phyloP scores from a whole-genome alignment of 1,284 basidiomycete species.

The Cryptococcus sp. region DNA sequence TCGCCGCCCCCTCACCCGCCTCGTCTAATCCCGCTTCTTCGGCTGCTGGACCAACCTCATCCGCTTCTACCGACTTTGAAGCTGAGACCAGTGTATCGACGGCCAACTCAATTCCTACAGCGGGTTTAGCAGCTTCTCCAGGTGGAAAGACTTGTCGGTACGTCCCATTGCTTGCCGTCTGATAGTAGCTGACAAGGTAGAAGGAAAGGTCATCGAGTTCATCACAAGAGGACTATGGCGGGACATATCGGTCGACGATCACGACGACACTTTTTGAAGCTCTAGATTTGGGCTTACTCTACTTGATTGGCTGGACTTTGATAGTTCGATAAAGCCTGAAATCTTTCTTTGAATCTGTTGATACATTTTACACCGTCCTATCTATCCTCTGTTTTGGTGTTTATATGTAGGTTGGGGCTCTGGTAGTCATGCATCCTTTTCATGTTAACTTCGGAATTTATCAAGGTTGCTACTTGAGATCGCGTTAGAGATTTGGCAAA shows the following conservation, averaged over 20 bases:
- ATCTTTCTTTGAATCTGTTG: too few relatives aligned
- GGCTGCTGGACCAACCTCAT: not conserved
- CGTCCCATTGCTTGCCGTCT: not conserved
- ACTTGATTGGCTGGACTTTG: too few relatives aligned
- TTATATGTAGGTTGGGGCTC: too few relatives aligned
- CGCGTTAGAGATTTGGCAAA: too few relatives aligned
- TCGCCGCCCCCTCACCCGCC: not conserved
- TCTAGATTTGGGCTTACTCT: too few relatives aligned
- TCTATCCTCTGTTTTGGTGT: too few relatives aligned
- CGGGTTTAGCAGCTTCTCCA: not conserved
- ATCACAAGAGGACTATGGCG: not conserved
- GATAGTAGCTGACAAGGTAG: not conserved
- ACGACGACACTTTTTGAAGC: too few relatives aligned
- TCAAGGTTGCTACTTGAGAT: too few relatives aligned
- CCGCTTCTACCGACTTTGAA: not conserved
- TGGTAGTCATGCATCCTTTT: too few relatives aligned
- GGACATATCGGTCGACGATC: not conserved
- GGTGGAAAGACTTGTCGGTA: not conserved
- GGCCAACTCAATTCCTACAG: not conserved
- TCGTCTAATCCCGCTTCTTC: not conserved
- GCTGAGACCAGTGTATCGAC: not conserved
- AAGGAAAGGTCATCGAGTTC: not conserved
- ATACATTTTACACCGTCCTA: too few relatives aligned
- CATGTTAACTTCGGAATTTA: too few relatives aligned
- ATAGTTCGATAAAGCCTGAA: too few relatives aligned